Conservation (phyloP, 2,329 filamentous ascomycete genomes). For the Pezicula radicicola region DNA sequence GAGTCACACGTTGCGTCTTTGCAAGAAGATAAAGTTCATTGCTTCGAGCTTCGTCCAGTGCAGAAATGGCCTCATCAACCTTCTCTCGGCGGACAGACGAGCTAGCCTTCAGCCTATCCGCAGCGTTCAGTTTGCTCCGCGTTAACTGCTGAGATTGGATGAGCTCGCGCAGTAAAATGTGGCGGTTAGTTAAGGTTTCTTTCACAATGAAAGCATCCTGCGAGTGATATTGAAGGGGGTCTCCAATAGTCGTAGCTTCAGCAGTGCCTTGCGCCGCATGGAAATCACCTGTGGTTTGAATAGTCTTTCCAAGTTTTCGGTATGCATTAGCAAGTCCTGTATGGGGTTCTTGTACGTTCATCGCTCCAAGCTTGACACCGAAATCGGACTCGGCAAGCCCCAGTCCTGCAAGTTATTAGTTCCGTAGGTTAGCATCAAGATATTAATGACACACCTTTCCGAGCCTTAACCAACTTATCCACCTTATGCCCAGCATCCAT, state of each 20-base stretch:
- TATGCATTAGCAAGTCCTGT: conserved; percentile 85
- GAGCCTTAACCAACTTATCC: conserved; percentile 86
- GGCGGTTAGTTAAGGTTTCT: conserved; percentile 94
- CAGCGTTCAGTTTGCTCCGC: conserved; percentile 77
- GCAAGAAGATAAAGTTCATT: conserved; percentile 78
- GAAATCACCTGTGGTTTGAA: conserved; percentile 91
- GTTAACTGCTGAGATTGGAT: conserved; percentile 86
- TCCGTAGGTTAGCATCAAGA: conserved; percentile 12
- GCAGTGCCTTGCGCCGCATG: conserved; percentile 96
- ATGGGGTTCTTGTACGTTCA: conserved; percentile 90
- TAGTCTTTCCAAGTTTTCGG: conserved; percentile 88
- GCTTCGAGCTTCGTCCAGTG: conserved; percentile 81
- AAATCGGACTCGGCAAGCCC: conserved; percentile 92
- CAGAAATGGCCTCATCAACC: conserved; percentile 93
- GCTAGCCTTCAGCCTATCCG: conserved; percentile 83
- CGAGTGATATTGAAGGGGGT: conserved; percentile 92
- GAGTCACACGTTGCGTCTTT: conserved; percentile 86
- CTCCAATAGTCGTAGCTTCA: conserved; percentile 90
- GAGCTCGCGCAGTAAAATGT: conserved; percentile 92
- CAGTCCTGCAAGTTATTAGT: conserved; percentile 60
- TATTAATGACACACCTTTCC: conserved; percentile 65
- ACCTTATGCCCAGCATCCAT: conserved; percentile 99
- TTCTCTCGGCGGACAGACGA: conserved; percentile 89
- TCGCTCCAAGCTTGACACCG: conserved; percentile 81
- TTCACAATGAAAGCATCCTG: conserved; percentile 97